Evolutionary conservation across 257 asterid genomes (phyloP), one percentile per base, ranked within the genome.

Genomic region (Apocynum venetum): DNA sequence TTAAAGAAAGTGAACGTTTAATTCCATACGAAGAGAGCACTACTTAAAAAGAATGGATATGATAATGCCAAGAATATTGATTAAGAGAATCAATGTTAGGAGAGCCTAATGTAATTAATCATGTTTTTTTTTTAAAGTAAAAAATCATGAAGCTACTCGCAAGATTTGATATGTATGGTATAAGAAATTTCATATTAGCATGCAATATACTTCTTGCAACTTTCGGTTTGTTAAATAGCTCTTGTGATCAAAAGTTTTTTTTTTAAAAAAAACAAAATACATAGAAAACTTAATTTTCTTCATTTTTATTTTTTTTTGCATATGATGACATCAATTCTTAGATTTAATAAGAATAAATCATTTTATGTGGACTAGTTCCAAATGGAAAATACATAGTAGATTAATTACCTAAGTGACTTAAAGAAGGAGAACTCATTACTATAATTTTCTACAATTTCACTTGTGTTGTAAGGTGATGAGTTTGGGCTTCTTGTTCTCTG

Each of bases 361-460:
- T 19, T 20, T 56, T 19, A 17, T 56, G 35, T 56, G 9, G 25
- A 55, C 35, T 56, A 5, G 63, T 56, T 56, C 2, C 35, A 20
- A 15, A 15, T 53, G 60, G 60, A 53, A 53, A 53, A 4, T 15
- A 17, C 60, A 63, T 9, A 63, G 44, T 5, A 6, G 25, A 47
- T 44, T 25, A 25, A 25, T 43, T 43, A 68, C 47, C 73, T 43
- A 17, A 43, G 19, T 20, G 81, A 60, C 35, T 49, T 71, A 17
- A 77, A 71, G 25, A 78, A 78, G 56, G 80, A 71, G 46, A 71
- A 80, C 14, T 80, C 77, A 8, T 20, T 3, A 12, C 10, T 49
- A 12, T 60, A n/a, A 48, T 38, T n/a, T 63, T 60, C 80, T 64
- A 20, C 71, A 52, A 55, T 55, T 64, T 47, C 75, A 44, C 19